Evolutionary conservation across 106 monocot species (phyloP), one percentile per base, ranked within the genome.

Genomic region (Dendrobium nobile): DNA sequence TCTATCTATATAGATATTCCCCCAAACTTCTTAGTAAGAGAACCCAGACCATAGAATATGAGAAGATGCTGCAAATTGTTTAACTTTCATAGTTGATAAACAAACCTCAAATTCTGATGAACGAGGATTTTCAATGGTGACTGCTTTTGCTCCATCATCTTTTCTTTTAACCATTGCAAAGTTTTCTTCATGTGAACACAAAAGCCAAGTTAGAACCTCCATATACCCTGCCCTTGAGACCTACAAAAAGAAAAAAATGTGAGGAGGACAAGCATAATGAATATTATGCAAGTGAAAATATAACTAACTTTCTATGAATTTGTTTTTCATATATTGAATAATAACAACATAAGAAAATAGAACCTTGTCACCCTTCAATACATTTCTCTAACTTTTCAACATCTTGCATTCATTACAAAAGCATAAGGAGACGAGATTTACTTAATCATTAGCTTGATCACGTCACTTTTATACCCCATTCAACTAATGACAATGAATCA

Each of bases 191-290:
- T 88, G 79, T 72, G 95, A 99, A 75, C 95, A 88, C 44, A 99
- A 87, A 67, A 95, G 80, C 93, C 95, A 99, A 47, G 93, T 99
- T 47, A 99, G 75, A 37, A 99, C 99, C 88, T 99, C 99, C 91
- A 93, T 90, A 79, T 93, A 99, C 19, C 99, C 99, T 78, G 91
- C 91, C 80, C 85, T 87, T 79, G 88, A 88, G 72, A 93, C 95
- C 99, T 99, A 83, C 27, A 41, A 84, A 20, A 41, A 7, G 47
- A 75, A 47, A 75, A 22, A 44, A 74, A 44, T 22, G 37, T 41
- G 43, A 44, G 20, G 8, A 43, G 16, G 6, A 40, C 19, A 73
- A 73, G 19, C 73, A 13, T 11, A 41, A 37, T 73, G 41, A 73
- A 16, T 41, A 24, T 67, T 67, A 67, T 10, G 4, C 16, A 73